Evolutionary conservation across 2,329 filamentous ascomycete genomes (phyloP).

Genomic region (Curvularia verruculosa): DNA sequence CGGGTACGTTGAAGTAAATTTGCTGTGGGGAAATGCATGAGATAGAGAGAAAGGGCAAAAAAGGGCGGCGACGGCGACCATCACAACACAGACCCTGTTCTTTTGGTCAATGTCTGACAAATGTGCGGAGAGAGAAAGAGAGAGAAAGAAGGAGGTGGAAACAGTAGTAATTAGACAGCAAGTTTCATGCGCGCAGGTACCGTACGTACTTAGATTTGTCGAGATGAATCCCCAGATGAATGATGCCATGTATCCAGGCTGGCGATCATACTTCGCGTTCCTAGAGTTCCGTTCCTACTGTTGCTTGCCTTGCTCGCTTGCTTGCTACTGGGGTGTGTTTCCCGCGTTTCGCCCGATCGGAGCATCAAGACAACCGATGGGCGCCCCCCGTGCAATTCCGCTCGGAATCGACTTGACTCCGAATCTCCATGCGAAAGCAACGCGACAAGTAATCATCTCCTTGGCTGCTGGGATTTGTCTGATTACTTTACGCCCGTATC

Average conservation of each 20-base stretch:
- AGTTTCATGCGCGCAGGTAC: too few relatives aligned
- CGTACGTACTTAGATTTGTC: background rate
- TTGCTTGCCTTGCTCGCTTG: too few relatives aligned
- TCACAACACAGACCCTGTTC: constrained; percentile 18
- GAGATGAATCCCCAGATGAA: constrained; percentile 18
- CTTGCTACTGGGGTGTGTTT: too few relatives aligned
- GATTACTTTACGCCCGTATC: background rate
- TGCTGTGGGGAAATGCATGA: constrained; percentile 18
- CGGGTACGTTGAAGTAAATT: background rate
- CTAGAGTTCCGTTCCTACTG: constrained; percentile 16
- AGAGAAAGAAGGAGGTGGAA: too few relatives aligned
- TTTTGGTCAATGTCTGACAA: constrained; percentile 13
- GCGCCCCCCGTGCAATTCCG: constrained; percentile 6
- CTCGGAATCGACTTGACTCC: constrained; percentile 16
- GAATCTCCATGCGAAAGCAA: background rate
- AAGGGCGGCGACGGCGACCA: constrained; percentile 23
- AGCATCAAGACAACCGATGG: constrained; percentile 13
- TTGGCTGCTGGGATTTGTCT: background rate
- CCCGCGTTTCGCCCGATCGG: constrained; percentile 33
- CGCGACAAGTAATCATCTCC: background rate
- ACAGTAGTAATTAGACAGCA: too few relatives aligned
- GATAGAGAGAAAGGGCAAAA: constrained; percentile 8
- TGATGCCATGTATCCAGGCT: background rate
- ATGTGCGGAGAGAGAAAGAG: constrained; percentile 20
- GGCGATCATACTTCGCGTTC: constrained; percentile 17